Evolutionary conservation across 139 green algal species (phyloP).

Genomic region (Chlorella sp.): DNA sequence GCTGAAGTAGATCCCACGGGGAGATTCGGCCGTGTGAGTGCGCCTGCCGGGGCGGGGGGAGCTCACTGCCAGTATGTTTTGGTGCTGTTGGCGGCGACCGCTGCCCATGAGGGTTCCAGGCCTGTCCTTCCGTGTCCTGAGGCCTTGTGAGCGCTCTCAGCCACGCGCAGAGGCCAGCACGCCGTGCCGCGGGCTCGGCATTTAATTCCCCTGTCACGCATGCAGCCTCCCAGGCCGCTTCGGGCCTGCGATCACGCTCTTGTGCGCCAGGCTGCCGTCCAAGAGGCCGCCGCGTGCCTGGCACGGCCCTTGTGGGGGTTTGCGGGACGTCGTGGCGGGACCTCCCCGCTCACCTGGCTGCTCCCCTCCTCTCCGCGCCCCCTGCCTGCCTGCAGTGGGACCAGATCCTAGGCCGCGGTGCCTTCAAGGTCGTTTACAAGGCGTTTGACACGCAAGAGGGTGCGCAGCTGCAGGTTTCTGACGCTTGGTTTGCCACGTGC

Average conservation of each 20-base stretch:
- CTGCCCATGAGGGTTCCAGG: too few relatives aligned
- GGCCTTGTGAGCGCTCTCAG: neutral
- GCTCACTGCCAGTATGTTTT: neutral
- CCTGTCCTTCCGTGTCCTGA: neutral
- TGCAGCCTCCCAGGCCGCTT: neutral
- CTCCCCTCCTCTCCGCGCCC: neutral
- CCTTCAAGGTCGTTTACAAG: conserved; percentile 99
- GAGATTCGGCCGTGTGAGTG: conserved; percentile 68
- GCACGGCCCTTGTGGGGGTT: neutral
- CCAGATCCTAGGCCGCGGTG: conserved; percentile 89
- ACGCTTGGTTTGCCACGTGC: too few relatives aligned
- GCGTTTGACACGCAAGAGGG: conserved; percentile 95
- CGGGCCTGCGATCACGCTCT: neutral
- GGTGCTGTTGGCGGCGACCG: neutral
- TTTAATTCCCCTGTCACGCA: neutral
- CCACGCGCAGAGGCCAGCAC: neutral
- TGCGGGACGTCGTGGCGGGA: neutral
- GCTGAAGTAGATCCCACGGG: conserved; percentile 75
- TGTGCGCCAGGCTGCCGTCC: neutral
- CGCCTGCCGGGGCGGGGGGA: neutral
- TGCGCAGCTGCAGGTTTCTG: neutral
- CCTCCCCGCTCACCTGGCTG: neutral
- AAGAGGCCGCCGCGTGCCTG: neutral
- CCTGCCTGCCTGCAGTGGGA: conserved; percentile 69
- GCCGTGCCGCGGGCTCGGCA: neutral